Evolutionary conservation across 257 asterid genomes (phyloP), one percentile per base, ranked within the genome.

Genomic region (Scutellaria baicalensis): DNA sequence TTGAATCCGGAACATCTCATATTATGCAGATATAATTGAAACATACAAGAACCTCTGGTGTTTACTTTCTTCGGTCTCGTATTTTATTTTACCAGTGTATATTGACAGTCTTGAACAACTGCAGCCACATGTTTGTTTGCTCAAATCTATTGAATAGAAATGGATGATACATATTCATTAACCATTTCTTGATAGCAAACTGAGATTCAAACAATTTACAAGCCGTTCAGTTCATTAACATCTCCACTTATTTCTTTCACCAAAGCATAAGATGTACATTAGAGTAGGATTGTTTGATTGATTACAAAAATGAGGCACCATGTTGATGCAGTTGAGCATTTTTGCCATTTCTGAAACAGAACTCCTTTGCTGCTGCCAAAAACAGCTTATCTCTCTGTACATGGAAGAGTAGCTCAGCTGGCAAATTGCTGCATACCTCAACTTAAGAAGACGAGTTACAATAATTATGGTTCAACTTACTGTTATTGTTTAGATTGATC

Each of bases 101-200:
- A 23, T 23, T 23, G 27, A 23, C 27, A 23, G 72, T 90, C 96
- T 72, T 93, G 95, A 64, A 83, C 84, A 65, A 90, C 97, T 93
- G 89, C 27, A 68, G 74, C 61, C 63, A 64, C 52, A 38, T 57
- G 35, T 31, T 33, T 0, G 16, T 51, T 59, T 6, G 2, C 6
- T 36, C 42, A 23, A 5, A 13, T 10, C 3, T 10, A 35, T 9
- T 12, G 2, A 31, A 17, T 18, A 13, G n/a, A 6, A 18, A 47
- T 11, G 1, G 4, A 6, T 33, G 33, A 2, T 4, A 60, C 3
- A 13, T 27, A 11, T 55, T 27, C 23, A 33, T 6, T 4, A 0
- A 20, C 38, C 33, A 1, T 0, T 8, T 42, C 31, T 58, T 45
- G 8, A 2, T 62, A 74, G 70, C 79, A 27, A 27, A 27, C 4